These are phyloP conservation scores for Mucor sp. DNA, from an alignment of 371 early-diverging fungal genomes.

Conservation along the genomic window DNA sequence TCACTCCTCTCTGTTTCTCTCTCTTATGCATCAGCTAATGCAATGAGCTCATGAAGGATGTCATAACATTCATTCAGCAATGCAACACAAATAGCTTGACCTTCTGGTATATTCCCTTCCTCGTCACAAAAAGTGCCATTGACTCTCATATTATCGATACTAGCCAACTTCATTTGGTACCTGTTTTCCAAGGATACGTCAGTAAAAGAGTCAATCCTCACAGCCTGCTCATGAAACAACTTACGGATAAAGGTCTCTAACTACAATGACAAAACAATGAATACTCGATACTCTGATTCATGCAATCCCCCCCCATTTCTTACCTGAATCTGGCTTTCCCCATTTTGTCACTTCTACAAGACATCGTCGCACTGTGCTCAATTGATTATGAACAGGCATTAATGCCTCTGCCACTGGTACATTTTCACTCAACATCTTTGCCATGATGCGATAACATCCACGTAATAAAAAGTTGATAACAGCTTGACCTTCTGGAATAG, in stretches of 20 bases:
- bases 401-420: slow-evolving; percentile 88
- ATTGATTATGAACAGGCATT: slow-evolving; percentile 84
- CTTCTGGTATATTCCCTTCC: slow-evolving; percentile 84
- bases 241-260: slow-evolving; percentile 82
- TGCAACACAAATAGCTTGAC: slow-evolving; percentile 80
- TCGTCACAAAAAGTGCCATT: slow-evolving; percentile 89
- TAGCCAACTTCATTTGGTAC: slow-evolving; percentile 84
- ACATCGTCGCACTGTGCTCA: slow-evolving; percentile 82
- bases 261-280: slow-evolving; percentile 15
- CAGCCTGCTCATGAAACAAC: slow-evolving; percentile 7
- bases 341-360: slow-evolving; percentile 81
- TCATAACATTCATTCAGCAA: slow-evolving; percentile 90
- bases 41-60: slow-evolving; percentile 74
- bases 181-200: slow-evolving; percentile 4
- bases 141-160: slow-evolving; percentile 79
- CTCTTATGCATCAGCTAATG: slow-evolving; percentile 18
- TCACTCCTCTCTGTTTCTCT: background rate
- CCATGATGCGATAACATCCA: slow-evolving; percentile 86
- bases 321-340: slow-evolving; percentile 78
- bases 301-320: background rate
- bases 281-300: background rate
- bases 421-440: slow-evolving; percentile 78
- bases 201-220: too few species aligned
- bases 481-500: slow-evolving; percentile 71
- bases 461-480: slow-evolving; percentile 83